Evolutionary conservation across 192 early-diverging fungal species (phyloP), one percentile per base, ranked within the genome.

Genomic region (Rhizoclosmatium globosum): DNA sequence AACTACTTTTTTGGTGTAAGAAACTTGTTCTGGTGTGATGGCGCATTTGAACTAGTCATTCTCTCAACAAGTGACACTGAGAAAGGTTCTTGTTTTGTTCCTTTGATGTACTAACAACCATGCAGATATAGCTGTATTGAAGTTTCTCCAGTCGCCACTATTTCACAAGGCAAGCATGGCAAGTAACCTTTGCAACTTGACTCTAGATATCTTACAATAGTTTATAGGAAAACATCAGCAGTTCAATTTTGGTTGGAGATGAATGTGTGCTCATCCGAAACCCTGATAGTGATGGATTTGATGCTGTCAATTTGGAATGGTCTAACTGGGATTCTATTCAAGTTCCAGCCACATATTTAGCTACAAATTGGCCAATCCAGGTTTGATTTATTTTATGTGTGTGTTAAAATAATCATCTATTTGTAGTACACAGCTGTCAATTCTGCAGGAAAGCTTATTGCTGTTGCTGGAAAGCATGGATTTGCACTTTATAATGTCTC

Each of bases 391-490:
- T 38, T 59, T 72, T 73, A 41, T 38, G 45, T n/a, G 23, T 38
- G 44, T 64, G 58, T 65, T 46, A 44, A 43, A 64, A 64, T 11
- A 41, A 11, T 48, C 74, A 44, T n/a, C 23, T 15, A 15, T 4
- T 47, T 83, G 43, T 48, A 92, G 88, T 92, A 92, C 74, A 89
- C 91, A 11, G 87, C 93, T 6, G 85, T 91, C 31, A 92, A 92
- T 65, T 80, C 84, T 6, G 91, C 91, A 41, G 94, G 94, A 11
- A 85, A 86, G 23, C 93, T 88, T 72, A 83, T 97, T 43, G 97
- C 95, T 0, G 90, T 97, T 69, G 94, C 97, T 9, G 97, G 97
- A 1, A 86, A 81, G 64, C 91, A 90, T 17, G 97, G 97, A 9
- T 79, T 99, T 59, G 92, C 94, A 2, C 92, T 93, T 74, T 94